These are phyloP conservation scores for Eucalyptus sp. DNA, from an alignment of 345 rosid genomes.

Conservation along the genomic window DNA sequence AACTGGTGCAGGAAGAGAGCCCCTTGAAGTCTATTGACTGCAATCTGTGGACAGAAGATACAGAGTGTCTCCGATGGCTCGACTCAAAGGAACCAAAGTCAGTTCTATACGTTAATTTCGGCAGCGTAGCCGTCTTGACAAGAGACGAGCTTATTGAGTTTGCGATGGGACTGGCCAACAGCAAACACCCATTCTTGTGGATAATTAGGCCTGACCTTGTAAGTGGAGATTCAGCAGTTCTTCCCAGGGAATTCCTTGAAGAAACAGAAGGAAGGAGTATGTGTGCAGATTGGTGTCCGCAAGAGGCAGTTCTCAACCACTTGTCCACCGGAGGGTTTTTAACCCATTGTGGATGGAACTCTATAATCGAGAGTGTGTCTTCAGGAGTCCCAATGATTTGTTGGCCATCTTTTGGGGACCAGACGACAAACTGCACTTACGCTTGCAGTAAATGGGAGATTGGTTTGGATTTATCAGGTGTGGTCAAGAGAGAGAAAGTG, in stretches of 20 bases:
- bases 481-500: not conserved
- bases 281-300: not conserved
- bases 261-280: not conserved
- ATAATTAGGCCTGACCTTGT: not conserved
- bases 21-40: not conserved
- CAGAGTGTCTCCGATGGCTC: not conserved
- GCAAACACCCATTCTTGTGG: not conserved
- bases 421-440: not conserved
- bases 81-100: not conserved
- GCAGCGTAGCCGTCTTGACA: not conserved
- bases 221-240: not conserved
- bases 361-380: not conserved
- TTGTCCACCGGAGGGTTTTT: not conserved
- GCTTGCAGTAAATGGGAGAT: not conserved
- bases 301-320: not conserved
- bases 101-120: not conserved
- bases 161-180: not conserved
- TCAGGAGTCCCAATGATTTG: not conserved
- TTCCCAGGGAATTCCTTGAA: not conserved
- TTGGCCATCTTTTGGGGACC: not conserved
- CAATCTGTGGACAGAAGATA: not conserved
- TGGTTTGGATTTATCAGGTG: not conserved
- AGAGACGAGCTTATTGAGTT: not conserved
- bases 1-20: not conserved
- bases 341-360: not conserved